phyloP scores from a whole-genome alignment of 805 yeast species.

The Kazachstania taianensis region DNA sequence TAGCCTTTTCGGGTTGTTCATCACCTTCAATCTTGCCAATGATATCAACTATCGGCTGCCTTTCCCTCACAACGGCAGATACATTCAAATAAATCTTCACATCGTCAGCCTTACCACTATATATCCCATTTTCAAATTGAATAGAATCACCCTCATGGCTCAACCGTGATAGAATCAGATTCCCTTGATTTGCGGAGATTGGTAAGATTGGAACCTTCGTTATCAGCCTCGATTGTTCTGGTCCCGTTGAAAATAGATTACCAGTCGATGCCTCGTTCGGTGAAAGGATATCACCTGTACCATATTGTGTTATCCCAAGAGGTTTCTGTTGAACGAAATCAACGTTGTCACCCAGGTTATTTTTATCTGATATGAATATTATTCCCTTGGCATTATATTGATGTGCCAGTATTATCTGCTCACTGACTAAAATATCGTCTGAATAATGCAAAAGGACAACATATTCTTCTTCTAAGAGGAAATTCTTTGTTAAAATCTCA shows the following conservation, averaged over 20 bases:
- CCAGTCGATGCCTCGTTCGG: constrained; percentile 56
- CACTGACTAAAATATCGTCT: constrained; percentile 36
- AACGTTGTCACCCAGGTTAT: constrained; percentile 6
- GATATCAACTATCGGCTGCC: constrained; percentile 68
- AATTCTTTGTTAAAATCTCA: constrained; percentile 22
- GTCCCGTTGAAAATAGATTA: constrained; percentile 33
- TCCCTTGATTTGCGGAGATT: constrained; percentile 60
- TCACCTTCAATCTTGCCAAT: constrained; percentile 69
- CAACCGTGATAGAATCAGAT: constrained; percentile 26
- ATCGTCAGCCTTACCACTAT: constrained; percentile 14
- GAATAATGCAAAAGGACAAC: constrained; percentile 49
- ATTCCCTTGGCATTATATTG: constrained; percentile 49
- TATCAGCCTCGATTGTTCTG: constrained; percentile 40
- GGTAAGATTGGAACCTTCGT: constrained; percentile 71
- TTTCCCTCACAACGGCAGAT: constrained; percentile 35
- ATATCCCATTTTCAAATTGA: constrained; percentile 9
- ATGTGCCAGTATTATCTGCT: constrained; percentile 45
- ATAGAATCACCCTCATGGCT: constrained; percentile 17
- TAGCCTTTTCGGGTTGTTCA: constrained; percentile 61
- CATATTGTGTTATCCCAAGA: constrained; percentile 45
- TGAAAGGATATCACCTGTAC: constrained; percentile 67
- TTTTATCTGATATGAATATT: constrained; percentile 49
- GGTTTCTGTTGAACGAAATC: constrained; percentile 30
- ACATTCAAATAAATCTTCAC: constrained; percentile 23
- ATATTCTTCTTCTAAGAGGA: constrained; percentile 28